Base-by-base conservation (phyloP, 495 filamentous ascomycete species). In the Tuber umbilicatum region DNA sequence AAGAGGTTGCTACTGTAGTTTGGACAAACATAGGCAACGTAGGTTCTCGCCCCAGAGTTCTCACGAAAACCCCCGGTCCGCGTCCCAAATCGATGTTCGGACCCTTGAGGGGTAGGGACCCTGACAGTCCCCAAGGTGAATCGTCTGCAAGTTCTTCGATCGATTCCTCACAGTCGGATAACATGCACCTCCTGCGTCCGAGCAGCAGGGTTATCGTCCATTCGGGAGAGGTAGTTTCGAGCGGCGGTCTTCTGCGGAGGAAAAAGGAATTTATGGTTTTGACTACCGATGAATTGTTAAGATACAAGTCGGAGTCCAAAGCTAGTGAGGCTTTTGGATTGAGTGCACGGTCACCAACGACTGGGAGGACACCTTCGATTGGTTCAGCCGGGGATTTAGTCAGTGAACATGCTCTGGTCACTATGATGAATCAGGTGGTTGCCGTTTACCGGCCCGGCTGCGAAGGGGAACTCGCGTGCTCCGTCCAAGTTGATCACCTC, bases 241-340 rank as follows among this genome's bases (percentile, higher is more conserved):
- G 92, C 45, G 89, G 90, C 40, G 89, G 91, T 67, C 87, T 97
- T 84, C 89, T 97, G 83, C 88, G 92, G 82, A 91, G 92, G 82
- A 94, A 92, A 84, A 92, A 89, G 80, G 93, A 96, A 76, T 97
- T 93, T 78, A 85, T 97, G 42, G 95, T 97, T n/a, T 86, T 97
- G 47, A 97, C 94, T 16, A 90, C 94, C 69, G 89, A 89, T 38
- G 91, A 97, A 83, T 82, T 99, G 55, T 82, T 97, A 74, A 90
- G 93, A 68, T 93, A 93, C 84, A 96, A 93, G 83, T 85, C 87
- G 31, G 81, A 82, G 37, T 79, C 81, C 37, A 82, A 82, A 60
- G 80, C 81, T 39, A 80, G 31, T 23, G 81, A 82, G 64, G 78
- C 81, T 14, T 80, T 82, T 40, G 81, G 81, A 23, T 60, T 76